Evolutionary conservation across 1,284 basidiomycete genomes (phyloP), one percentile per base, ranked within the genome.

Genomic region (Ustilago vetiveriae): DNA sequence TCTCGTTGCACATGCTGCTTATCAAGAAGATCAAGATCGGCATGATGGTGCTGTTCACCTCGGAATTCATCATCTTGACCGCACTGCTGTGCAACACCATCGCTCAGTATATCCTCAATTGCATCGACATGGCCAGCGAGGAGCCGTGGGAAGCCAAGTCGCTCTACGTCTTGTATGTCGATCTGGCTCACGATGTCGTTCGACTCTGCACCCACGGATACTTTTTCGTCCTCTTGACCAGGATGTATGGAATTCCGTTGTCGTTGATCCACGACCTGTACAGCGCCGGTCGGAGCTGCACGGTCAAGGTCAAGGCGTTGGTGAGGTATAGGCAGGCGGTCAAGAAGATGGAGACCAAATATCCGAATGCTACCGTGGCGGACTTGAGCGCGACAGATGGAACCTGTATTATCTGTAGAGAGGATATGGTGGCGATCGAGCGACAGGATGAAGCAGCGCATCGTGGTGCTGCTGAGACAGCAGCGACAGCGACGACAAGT

Each of bases 331-430:
- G 92, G 71, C 90, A 90, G 38, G 96, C 96, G 2, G 98, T 95
- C 2, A 86, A 90, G 53, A 94, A 98, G 82, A 98, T 99, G 95
- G 94, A 98, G 78, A 87, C 91, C 69, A 86, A 92, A 38, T 99
- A 98, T 83, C 94, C 95, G 6, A 89, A 95, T 79, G 94, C 94
- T n/a, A 92, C 91, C 1, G 86, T 88, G 58, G 90, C 89, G 55
- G 95, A 98, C 82, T 85, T 98, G 82, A 84, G 85, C 9, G 88
- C 90, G 86, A 89, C 87, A 45, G 96, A 98, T 83, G 88, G 87
- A 55, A 98, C 94, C 3, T 98, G 96, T 81, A 98, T 98, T 78
- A 98, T 98, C 73, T 98, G 96, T 80, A 87, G 96, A n/a, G 95
- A 98, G 83, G 95, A 98, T 81, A 94, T 99, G 92, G 55, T 71